Evolutionary conservation across 768 basidiomycete genomes (phyloP).

Genomic region (Wakefieldia striispora): DNA sequence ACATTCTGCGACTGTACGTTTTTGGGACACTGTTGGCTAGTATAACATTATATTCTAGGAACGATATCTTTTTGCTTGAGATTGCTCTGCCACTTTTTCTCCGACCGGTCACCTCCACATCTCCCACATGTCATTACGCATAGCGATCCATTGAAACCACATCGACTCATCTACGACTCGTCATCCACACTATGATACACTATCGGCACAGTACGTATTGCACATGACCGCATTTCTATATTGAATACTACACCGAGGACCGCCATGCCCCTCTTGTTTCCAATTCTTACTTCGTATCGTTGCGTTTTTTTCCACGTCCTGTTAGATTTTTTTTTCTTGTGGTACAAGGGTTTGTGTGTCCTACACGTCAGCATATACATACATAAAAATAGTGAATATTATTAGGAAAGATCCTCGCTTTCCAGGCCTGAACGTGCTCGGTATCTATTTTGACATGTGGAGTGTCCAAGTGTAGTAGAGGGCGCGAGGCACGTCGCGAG

Average conservation of each 20-base stretch:
- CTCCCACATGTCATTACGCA: slow-evolving; percentile 4
- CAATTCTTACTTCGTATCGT: background rate
- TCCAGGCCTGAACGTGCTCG: slow-evolving; percentile 10
- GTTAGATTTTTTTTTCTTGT: slow-evolving; percentile 14
- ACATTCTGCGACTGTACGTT: slow-evolving; percentile 28
- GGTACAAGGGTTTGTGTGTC: too few relatives aligned
- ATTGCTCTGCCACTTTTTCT: slow-evolving; percentile 5
- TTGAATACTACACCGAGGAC: slow-evolving; percentile 16
- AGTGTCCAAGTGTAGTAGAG: background rate
- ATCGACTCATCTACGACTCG: slow-evolving; percentile 29
- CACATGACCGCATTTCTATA: slow-evolving; percentile 33
- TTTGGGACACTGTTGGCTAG: slow-evolving; percentile 35
- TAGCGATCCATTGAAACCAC: background rate
- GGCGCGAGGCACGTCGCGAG: slow-evolving; percentile 6
- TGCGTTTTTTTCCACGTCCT: background rate
- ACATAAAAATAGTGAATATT: slow-evolving; percentile 20
- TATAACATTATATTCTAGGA: slow-evolving; percentile 37
- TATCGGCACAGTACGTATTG: slow-evolving; percentile 27
- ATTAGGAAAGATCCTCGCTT: slow-evolving; percentile 23
- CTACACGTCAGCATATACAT: slow-evolving; percentile 1
- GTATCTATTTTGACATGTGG: slow-evolving; percentile 17
- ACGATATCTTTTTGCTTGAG: slow-evolving; percentile 30
- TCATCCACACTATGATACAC: slow-evolving; percentile 25
- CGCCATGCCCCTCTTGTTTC: background rate
- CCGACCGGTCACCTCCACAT: slow-evolving; percentile 14